Evolutionary conservation across 1,139 yeast species (phyloP), one percentile per base, ranked within the genome.

Genomic region (Kodamaea sp.): DNA sequence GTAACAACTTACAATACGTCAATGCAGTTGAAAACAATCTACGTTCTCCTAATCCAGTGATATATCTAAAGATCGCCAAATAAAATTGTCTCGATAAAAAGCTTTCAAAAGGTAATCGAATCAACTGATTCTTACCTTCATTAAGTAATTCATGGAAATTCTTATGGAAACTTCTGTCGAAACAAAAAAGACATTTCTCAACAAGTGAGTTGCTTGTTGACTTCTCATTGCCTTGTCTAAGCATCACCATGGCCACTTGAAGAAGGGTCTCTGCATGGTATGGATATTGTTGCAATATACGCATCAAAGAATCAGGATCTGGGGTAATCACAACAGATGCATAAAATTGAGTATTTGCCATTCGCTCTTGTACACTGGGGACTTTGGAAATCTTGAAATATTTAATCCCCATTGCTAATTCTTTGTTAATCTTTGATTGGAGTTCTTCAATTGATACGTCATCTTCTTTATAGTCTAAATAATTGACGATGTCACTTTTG

Each of bases 1-100:
- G 65, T 37, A 89, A 64, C 6, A 84, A 66, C 54, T 85, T 88
- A 50, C 85, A 78, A 65, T 81, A 88, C 31, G 79, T 75, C 39
- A 85, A 73, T 1, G 96, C 95, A 0, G 96, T 87, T 41, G 65
- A 73, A 55, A 77, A 80, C 2, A 92, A 84, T 7, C 95, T 86
- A 50, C 89, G 75, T 53, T 84, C 89, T 2, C 89, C 86, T 34
- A 89, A 63, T 2, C 78, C 79, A 20, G 75, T 71, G 39, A 88
- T 78, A 52, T 85, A 81, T 51, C 92, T 74, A 67, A 87, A 86
- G 5, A 87, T 52, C 8, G 88, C 76, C 43, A 88, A 63, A 50
- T 84, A 84, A 48, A 88, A 81, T 50, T 83, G 89, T 47, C 97
- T 73, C 60, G 86, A 88, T 60, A 81, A 73, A 51, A 79, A 84